A percentile compares a stretch with the other conserved stretches of the same genome.
Evolutionary conservation across 2,329 filamentous ascomycete species (phyloP).

Genomic region (Tricladium varicosporioides): DNA sequence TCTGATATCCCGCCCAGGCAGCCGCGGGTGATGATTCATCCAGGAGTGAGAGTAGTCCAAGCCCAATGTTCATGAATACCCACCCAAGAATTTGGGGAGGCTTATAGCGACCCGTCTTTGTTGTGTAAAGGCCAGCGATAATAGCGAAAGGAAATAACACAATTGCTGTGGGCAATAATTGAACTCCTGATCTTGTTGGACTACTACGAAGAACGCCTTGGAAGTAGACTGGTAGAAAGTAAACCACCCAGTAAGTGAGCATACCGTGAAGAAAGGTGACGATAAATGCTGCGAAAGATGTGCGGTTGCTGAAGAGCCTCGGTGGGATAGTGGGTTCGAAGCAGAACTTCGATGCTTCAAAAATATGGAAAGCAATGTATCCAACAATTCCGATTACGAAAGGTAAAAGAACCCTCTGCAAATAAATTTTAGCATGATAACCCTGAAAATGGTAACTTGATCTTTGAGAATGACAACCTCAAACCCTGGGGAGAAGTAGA

Average conservation of each 20-base stretch:
- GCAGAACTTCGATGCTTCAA: conserved; percentile 5
- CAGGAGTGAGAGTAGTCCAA: neutral
- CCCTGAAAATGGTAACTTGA: too few species aligned
- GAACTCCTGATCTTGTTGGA: conserved; percentile 50
- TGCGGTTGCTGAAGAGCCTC: conserved; percentile 7
- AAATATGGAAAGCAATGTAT: conserved; percentile 45
- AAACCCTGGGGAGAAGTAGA: too few species aligned
- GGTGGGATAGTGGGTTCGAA: conserved; percentile 2
- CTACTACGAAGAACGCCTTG: conserved; percentile 48
- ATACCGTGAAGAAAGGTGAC: conserved; percentile 39
- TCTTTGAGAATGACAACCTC: too few species aligned
- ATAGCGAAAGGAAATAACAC: neutral
- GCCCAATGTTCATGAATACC: neutral
- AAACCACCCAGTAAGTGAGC: conserved; percentile 36
- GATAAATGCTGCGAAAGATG: conserved; percentile 28
- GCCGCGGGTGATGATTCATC: neutral
- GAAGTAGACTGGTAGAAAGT: conserved; percentile 46
- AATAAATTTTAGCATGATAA: too few species aligned
- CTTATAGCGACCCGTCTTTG: neutral
- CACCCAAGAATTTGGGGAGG: neutral
- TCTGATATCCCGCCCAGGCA: neutral
- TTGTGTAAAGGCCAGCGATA: neutral
- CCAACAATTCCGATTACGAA: conserved; percentile 51
- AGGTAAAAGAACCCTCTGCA: conserved; percentile 56
- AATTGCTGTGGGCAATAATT: conserved; percentile 46